Conservation (phyloP, 2,329 filamentous ascomycete species). For the Botrytis fabae region DNA sequence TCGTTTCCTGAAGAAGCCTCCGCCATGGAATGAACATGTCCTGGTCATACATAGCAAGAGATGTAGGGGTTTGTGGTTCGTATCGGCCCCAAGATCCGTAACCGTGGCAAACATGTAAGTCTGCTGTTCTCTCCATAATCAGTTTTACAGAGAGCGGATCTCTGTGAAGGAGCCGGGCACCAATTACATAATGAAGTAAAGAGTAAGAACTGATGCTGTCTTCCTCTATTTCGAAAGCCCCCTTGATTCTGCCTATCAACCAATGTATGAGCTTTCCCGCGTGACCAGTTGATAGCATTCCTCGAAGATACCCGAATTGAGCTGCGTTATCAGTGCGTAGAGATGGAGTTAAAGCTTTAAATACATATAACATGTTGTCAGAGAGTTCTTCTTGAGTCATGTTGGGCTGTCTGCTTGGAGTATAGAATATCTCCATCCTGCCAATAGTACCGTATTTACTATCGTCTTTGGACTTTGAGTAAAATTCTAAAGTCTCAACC, state of each 20-base stretch:
- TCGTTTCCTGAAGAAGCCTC: not conserved
- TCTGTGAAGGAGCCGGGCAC: not conserved
- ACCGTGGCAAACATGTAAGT: not conserved
- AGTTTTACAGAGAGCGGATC: constrained; percentile 1
- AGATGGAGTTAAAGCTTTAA: not conserved
- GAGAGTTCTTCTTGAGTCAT: constrained; percentile 4
- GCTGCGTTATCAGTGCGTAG: not conserved
- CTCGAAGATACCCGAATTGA: not conserved
- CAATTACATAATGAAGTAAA: not conserved
- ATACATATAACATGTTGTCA: not conserved
- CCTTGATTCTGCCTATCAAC: not conserved
- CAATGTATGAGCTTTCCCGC: constrained; percentile 7
- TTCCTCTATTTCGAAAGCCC: not conserved
- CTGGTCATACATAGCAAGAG: constrained; percentile 13
- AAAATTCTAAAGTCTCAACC: not conserved
- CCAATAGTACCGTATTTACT: not conserved
- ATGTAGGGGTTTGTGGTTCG: not conserved
- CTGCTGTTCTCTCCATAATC: constrained; percentile 5
- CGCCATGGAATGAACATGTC: constrained; percentile 2
- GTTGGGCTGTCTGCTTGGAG: not conserved
- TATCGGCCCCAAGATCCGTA: not conserved
- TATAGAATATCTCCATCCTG: not conserved
- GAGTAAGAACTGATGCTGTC: not conserved
- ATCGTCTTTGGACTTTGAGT: not conserved
- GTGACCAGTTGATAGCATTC: not conserved